Evolutionary conservation across 192 early-diverging fungal genomes (phyloP).

Genomic region (Coemansia sp.): DNA sequence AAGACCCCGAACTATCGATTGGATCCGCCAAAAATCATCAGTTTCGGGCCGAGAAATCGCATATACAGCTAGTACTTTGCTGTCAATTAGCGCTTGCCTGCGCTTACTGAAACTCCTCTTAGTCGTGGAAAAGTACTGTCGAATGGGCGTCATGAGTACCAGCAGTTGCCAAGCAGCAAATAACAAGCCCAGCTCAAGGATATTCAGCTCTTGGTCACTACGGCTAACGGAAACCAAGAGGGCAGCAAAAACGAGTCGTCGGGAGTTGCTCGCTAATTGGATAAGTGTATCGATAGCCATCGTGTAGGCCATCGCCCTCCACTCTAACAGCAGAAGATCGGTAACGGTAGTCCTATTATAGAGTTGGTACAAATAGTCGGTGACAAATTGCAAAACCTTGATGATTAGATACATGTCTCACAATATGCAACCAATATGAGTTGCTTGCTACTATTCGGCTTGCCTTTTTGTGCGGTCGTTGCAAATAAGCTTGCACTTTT

Average conservation of each 20-base stretch:
- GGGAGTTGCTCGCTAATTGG: not conserved
- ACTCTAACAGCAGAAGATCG: not conserved
- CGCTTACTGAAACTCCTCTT: not conserved
- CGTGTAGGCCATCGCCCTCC: not conserved
- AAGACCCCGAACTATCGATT: not conserved
- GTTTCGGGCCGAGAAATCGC: not conserved
- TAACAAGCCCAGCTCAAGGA: not conserved
- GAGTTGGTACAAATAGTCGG: not conserved
- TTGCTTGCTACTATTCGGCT: not conserved
- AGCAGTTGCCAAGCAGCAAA: constrained; percentile 17
- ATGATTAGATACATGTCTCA: not conserved
- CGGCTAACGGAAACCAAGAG: constrained; percentile 1
- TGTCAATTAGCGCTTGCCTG: not conserved
- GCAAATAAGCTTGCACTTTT: not conserved
- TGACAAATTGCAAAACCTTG: not conserved
- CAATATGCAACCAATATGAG: not conserved
- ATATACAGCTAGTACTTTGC: constrained; percentile 10
- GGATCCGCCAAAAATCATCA: not conserved
- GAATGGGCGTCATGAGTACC: not conserved
- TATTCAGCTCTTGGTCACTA: not conserved
- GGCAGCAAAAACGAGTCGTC: constrained; percentile 6
- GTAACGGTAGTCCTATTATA: not conserved
- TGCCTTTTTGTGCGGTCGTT: not conserved
- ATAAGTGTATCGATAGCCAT: not conserved
- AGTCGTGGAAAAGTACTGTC: not conserved